Base-by-base conservation (phyloP, 2,329 filamentous ascomycete species). In the Fusarium sp. region DNA sequence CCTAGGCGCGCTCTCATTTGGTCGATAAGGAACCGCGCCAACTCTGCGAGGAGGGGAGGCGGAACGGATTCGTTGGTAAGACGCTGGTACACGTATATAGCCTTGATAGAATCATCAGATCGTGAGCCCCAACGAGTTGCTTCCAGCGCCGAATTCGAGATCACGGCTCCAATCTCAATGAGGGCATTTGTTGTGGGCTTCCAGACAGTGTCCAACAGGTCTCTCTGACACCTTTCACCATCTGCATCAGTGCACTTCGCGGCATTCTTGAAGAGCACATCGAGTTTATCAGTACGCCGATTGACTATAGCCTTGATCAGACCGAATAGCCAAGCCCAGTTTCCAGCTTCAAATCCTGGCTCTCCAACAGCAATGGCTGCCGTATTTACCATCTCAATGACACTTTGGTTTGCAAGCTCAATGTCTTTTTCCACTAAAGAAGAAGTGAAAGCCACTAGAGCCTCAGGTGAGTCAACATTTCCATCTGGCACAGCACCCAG, bases 131-230 rank as follows among this genome's bases (percentile, higher is more conserved):
- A 36, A 4, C 37, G 13, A 13, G 38, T 46, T 3, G 57, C 34
- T n/a, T 51, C 36, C 2, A 54, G 63, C n/a, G 53, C 46, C 8
- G 67, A 56, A 4, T 61, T 61, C 6, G 42, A 40, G 41, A 65
- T 42, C 18, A 64, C 66, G 2, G 58, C 67, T 34, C 77, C 77
- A 1, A 62, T 53, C 10, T 74, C 52, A 8, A 80, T 44, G 1
- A 80, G 62, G 8, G 71, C 58, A 4, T 67, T 58, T 1, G 78
- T 70, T 1, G 76, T 79, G 6, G 78, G 77, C 28, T 75, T 73
- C 78, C 77, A 79, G 3, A 80, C 67, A 1, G 50, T 41, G 2
- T 69, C 58, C 33, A 62, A 47, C 34, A 68, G 38, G 12, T 56
- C 26, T 4, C 23, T 56, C 26, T 71, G 38, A 12, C 59, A 46